Base-by-base conservation (phyloP, 2,329 filamentous ascomycete species). In the Arthroderma sp. region DNA sequence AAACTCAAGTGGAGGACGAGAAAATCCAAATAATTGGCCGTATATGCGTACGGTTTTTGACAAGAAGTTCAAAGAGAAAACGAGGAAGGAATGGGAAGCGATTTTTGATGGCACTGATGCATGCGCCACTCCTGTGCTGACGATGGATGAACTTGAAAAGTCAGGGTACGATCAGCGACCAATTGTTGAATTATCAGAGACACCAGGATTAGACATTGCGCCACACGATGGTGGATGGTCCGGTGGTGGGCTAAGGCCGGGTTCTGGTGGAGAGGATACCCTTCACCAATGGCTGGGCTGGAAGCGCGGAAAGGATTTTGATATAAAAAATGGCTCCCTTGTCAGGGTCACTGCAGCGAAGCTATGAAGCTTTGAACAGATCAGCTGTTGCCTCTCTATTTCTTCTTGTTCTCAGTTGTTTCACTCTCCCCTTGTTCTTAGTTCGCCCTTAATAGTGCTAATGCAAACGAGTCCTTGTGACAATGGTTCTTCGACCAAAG, bases 61-160 rank as follows among this genome's bases (percentile, higher is more conserved):
- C 2, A 59, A 58, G 3, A 69, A 68, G 0, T 95, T 96, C 62
- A 77, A 72, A 59, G 63, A 68, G 38, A 86, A 79, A 66, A 82
- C 82, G 4, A 73, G 88, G 31, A 58, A 64, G 0, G 82, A 94
- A 60, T 96, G 89, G 89, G 89, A 94, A 64, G 59, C 49, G 3
- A 68, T 94, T 4, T 96, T 95, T 59, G 85, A 94, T 59, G 85
- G 83, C 7, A 91, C 84, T 0, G 89, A 96, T 65, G 89, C 89
- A 1, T 96, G 89, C 62, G 86, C 83, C 51, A 86, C 85, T n/a
- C 89, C 89, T 0, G 84, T 96, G 1, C 68, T 94, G 36, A 80
- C 79, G 31, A 84, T 86, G 52, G 57, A 54, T 0, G 87, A 94
- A 64, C 68, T 94, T 37, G 76, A 86, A 56, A 51, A 60, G n/a